Conservation (phyloP, 495 filamentous ascomycete genomes). For the Bathelium albidoporum region DNA sequence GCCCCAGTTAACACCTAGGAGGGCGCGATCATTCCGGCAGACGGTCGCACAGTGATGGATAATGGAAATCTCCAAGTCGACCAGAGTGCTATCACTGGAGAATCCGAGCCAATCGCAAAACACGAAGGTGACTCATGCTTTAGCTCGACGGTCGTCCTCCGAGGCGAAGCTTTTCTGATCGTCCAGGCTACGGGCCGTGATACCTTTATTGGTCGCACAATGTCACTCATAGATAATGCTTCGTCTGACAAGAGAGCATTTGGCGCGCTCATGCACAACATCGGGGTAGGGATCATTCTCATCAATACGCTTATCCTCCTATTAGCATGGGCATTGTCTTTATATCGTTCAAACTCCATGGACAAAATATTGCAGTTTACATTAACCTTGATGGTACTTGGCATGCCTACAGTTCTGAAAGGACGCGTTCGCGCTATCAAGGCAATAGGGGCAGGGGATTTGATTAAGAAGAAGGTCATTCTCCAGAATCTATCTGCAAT, state of each 20-base stretch:
- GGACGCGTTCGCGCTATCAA: conserved; percentile 63
- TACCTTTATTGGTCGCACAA: conserved; percentile 66
- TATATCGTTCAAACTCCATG: conserved; percentile 54
- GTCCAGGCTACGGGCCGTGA: conserved; percentile 50
- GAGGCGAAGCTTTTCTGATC: conserved; percentile 62
- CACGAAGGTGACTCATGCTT: conserved; percentile 61
- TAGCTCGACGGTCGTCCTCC: conserved; percentile 70
- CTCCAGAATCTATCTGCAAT: conserved; percentile 69
- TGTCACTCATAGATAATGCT: conserved; percentile 57
- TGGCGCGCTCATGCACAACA: conserved; percentile 73
- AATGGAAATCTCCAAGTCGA: conserved; percentile 59
- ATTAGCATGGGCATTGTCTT: conserved; percentile 61
- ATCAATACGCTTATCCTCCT: conserved; percentile 63
- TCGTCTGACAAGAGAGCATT: conserved; percentile 58
- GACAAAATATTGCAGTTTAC: conserved; percentile 52
- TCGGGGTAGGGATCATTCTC: conserved; percentile 55
- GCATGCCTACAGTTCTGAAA: conserved; percentile 67
- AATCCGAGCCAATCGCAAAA: conserved; percentile 68
- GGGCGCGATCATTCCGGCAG: conserved; percentile 62
- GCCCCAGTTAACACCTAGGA: conserved; percentile 28
- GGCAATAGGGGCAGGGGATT: conserved; percentile 63
- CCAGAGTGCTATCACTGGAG: conserved; percentile 69
- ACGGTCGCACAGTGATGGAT: conserved; percentile 65
- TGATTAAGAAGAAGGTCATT: conserved; percentile 63
- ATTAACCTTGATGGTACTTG: conserved; percentile 57